These are phyloP conservation scores for Pythium phragmitis DNA, from an alignment of 352 stramenopile genomes.

Conservation along the genomic window DNA sequence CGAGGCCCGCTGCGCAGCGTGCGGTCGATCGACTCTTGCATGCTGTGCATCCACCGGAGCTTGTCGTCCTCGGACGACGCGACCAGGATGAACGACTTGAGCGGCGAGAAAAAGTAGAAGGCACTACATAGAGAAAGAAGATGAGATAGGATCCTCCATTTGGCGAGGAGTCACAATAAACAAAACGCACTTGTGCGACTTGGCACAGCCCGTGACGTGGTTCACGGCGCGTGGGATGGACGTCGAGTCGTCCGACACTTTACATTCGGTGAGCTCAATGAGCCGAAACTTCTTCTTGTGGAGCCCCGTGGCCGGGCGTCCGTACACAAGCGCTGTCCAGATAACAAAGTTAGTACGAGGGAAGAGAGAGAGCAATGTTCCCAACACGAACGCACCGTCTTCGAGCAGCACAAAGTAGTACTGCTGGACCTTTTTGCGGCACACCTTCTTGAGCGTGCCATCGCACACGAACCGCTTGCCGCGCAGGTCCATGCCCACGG, in stretches of 20 bases:
- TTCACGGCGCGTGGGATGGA: constrained; percentile 72
- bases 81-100: constrained; percentile 87
- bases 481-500: constrained; percentile 67
- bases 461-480: constrained; percentile 71
- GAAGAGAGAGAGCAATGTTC: not conserved
- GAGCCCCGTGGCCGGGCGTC: constrained; percentile 46
- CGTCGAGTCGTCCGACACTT: constrained; percentile 68
- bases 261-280: constrained; percentile 78
- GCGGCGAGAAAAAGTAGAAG: constrained; percentile 83
- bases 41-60: constrained; percentile 51
- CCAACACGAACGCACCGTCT: constrained; percentile 49
- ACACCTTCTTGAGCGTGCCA: constrained; percentile 84
- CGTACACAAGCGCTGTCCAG: constrained; percentile 65
- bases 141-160: constrained; percentile 1
- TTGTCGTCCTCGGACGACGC: constrained; percentile 68
- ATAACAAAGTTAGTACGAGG: not conserved
- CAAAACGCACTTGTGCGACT: constrained; percentile 58
- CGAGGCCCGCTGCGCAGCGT: constrained; percentile 49
- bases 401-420: constrained; percentile 87
- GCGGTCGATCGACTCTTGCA: constrained; percentile 62
- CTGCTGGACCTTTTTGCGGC: constrained; percentile 75
- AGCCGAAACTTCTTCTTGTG: constrained; percentile 84
- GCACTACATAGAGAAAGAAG: constrained; percentile 38
- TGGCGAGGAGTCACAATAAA: not conserved
- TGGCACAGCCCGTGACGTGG: constrained; percentile 35